A percentile compares a stretch with the other conserved stretches of the same genome.
Conservation (phyloP, 192 early-diverging fungal species). For the Chytriomyces sp. region DNA sequence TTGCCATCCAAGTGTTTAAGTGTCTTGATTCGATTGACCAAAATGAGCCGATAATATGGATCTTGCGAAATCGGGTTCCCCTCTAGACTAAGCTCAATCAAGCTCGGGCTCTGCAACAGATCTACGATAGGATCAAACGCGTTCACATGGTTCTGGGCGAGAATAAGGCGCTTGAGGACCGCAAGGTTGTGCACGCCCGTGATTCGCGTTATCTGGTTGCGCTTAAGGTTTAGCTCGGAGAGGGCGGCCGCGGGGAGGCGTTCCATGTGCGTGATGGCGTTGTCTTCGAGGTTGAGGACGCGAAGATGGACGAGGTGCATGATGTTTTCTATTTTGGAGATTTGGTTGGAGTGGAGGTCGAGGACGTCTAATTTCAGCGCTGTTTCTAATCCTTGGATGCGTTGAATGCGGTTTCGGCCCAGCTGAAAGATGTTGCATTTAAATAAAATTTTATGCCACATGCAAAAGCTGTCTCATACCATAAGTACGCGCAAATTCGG, state of each 20-base stretch:
- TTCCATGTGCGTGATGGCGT: conserved; percentile 34
- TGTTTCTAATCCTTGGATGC: conserved; percentile 40
- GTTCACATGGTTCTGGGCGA: conserved; percentile 40
- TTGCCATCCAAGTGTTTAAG: conserved; percentile 52
- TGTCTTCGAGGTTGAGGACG: conserved; percentile 57
- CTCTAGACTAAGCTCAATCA: conserved; percentile 40
- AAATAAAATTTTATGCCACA: neutral
- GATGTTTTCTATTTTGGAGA: conserved; percentile 52
- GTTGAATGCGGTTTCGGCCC: conserved; percentile 49
- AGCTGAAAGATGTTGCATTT: conserved; percentile 25
- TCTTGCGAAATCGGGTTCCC: conserved; percentile 40
- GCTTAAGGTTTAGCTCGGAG: conserved; percentile 51
- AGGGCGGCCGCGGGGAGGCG: conserved; percentile 33
- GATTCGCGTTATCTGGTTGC: conserved; percentile 45
- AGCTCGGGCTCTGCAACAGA: conserved; percentile 16
- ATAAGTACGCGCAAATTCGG: conserved; percentile 54
- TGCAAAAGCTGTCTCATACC: neutral
- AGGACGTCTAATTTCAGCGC: conserved; percentile 52
- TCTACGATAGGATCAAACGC: conserved; percentile 40
- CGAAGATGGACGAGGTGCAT: conserved; percentile 41
- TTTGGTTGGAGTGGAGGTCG: conserved; percentile 55
- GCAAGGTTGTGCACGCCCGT: conserved; percentile 25
- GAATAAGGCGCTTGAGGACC: conserved; percentile 31
- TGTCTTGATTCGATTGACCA: conserved; percentile 39
- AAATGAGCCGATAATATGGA: conserved; percentile 38